Conservation (phyloP, 495 filamentous ascomycete genomes). For the Neurospora tetrasperma region DNA sequence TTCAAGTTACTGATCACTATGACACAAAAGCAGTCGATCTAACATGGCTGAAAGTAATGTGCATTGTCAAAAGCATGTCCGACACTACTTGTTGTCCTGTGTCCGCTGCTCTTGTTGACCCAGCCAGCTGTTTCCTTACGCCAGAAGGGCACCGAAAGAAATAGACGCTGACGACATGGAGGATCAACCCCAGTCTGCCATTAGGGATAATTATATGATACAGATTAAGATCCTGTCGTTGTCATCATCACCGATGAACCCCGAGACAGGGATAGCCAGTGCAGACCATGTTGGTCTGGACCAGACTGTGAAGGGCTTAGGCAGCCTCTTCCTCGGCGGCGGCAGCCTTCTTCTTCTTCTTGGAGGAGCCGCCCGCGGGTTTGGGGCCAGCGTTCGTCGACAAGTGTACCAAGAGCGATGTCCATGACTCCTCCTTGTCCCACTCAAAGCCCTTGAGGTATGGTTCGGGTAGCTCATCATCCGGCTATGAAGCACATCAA, state of each 20-base stretch:
- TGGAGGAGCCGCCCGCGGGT: conserved; percentile 33
- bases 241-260: not conserved
- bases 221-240: not conserved
- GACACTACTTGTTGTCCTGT: not conserved
- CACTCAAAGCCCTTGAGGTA: conserved; percentile 90
- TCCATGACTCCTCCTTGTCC: conserved; percentile 75
- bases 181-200: not conserved
- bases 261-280: not conserved
- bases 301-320: not conserved
- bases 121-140: not conserved
- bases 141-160: not conserved
- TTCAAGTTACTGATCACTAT: not conserved
- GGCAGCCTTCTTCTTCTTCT: conserved; percentile 59
- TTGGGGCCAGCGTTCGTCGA: conserved; percentile 50
- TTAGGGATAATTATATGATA: not conserved
- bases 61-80: not conserved
- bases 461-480: conserved; percentile 76
- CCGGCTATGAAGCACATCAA: conserved; percentile 44
- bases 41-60: not conserved
- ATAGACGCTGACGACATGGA: not conserved
- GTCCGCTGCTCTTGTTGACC: not conserved
- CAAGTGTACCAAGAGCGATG: conserved; percentile 69
- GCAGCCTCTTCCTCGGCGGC: conserved; percentile 21
- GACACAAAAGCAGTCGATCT: not conserved
- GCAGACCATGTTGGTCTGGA: not conserved